These are phyloP conservation scores for Saccharomycopsis synnaedendra DNA, from an alignment of 805 yeast species.

Conservation along the genomic window DNA sequence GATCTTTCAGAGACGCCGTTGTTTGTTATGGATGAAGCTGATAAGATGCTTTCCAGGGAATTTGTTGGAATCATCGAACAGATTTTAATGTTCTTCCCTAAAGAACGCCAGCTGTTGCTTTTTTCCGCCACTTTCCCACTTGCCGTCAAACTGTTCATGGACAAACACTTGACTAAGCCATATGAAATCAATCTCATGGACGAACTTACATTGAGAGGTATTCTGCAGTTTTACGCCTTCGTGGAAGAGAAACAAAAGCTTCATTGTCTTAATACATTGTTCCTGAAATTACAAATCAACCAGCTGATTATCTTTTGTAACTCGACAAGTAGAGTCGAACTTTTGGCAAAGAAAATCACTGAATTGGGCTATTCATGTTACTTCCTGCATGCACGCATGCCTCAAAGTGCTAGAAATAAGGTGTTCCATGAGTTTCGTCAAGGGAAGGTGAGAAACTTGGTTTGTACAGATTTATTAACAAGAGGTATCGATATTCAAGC, in stretches of 20 bases:
- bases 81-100: constrained; percentile 71
- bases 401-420: constrained; percentile 91
- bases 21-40: constrained; percentile 98
- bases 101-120: constrained; percentile 69
- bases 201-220: constrained; percentile 90
- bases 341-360: constrained; percentile 89
- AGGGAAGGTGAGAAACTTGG: constrained; percentile 94
- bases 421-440: constrained; percentile 98
- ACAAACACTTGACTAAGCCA: constrained; percentile 78
- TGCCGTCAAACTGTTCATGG: constrained; percentile 88
- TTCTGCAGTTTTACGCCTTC: constrained; percentile 96
- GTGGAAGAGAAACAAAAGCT: constrained; percentile 94
- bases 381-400: constrained; percentile 96
- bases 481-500: constrained; percentile 99
- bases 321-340: constrained; percentile 92
- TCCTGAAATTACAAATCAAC: constrained; percentile 88
- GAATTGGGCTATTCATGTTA: constrained; percentile 95
- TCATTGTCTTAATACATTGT: constrained; percentile 90
- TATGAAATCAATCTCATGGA: constrained; percentile 97
- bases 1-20: constrained; percentile 78
- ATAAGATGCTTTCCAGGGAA: constrained; percentile 87
- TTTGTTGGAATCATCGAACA: constrained; percentile 82
- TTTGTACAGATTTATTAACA: constrained; percentile 90
- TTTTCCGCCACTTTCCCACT: constrained; percentile 96
- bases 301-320: constrained; percentile 96